A percentile compares a stretch with the other conserved stretches of the same genome.
These are phyloP conservation scores for Cenchrus purpureus DNA, from an alignment of 176 grass and related monocot species.

Conservation along the genomic window DNA sequence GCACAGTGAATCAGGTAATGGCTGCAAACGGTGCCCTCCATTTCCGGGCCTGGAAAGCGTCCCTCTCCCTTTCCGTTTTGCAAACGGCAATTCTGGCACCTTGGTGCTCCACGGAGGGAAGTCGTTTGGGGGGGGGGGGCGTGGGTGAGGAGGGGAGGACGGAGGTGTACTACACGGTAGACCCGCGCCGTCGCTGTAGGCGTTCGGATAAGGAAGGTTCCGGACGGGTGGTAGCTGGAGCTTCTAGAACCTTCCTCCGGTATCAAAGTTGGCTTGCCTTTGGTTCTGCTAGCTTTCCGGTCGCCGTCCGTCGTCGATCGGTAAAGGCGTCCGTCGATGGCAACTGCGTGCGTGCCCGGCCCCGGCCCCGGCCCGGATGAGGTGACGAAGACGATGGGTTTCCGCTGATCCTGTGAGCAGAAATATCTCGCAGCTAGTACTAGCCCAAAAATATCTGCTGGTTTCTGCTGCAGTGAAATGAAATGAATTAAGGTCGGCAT, in stretches of 20 bases:
- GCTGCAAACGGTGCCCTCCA: slow-evolving; percentile 8
- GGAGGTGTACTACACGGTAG: neutral
- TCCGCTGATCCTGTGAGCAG: neutral
- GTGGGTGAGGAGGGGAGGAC: no score
- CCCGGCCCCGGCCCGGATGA: no score
- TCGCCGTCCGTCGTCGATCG: neutral
- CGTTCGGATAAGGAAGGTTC: neutral
- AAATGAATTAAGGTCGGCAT: neutral
- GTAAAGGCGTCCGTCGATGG: no score
- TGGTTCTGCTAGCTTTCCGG: neutral
- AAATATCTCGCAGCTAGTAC: no score
- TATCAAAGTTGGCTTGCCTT: no score
- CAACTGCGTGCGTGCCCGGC: neutral
- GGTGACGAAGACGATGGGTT: neutral
- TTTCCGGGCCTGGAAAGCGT: neutral
- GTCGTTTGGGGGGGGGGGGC: no score
- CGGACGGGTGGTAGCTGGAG: neutral
- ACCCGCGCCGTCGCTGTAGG: neutral
- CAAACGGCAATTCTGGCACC: neutral
- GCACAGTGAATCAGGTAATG: neutral
- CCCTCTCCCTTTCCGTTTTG: neutral
- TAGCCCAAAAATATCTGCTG: neutral
- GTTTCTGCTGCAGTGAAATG: neutral
- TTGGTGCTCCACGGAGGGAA: neutral
- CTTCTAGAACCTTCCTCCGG: neutral